phyloP scores from a whole-genome alignment of 2,329 filamentous ascomycete species.

The Trichoderma aggressivum region DNA sequence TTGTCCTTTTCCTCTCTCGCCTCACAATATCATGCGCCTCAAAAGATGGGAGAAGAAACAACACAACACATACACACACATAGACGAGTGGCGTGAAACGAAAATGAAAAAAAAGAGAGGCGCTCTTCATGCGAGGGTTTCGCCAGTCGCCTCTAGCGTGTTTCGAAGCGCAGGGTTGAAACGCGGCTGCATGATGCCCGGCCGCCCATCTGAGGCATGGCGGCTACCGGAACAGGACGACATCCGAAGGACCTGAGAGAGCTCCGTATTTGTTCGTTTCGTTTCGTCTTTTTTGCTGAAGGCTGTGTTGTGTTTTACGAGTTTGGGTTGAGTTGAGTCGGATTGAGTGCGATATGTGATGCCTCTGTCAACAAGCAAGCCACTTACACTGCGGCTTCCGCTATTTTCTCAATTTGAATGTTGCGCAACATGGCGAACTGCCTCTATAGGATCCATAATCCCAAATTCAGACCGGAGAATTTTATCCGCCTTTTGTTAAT shows the following conservation, averaged over 20 bases:
- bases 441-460: neutral
- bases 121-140: neutral
- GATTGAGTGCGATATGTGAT: neutral
- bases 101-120: too few relatives aligned
- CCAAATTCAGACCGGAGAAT: neutral
- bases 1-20: neutral
- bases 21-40: neutral
- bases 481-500: neutral
- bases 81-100: conserved; percentile 2
- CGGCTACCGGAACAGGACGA: neutral
- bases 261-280: neutral
- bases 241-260: neutral
- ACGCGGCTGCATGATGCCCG: conserved; percentile 9
- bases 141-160: conserved; percentile 40
- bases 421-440: neutral
- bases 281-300: neutral
- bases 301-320: neutral
- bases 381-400: neutral
- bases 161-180: conserved; percentile 40
- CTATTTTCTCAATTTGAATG: neutral
- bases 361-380: neutral
- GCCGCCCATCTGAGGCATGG: conserved; percentile 2
- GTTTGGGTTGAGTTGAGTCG: neutral
- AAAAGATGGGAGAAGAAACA: neutral
- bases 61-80: neutral